These are phyloP conservation scores for Lecanoromycetidae sp. DNA, from an alignment of 2,329 filamentous ascomycete species.

Conservation along the genomic window DNA sequence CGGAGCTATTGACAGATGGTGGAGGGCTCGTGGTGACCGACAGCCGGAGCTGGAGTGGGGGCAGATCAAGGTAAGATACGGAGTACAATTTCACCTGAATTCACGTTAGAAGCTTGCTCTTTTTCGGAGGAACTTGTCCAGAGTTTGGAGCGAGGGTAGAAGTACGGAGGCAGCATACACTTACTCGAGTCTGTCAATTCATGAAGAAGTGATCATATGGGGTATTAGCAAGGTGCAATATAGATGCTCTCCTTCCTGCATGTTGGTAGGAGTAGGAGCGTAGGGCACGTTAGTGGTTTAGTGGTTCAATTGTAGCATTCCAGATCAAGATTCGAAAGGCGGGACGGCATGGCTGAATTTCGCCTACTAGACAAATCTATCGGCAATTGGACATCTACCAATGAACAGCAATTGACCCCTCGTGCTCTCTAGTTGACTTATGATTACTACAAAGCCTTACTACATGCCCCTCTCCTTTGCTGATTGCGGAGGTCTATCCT, in stretches of 20 bases:
- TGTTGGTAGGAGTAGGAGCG: no score
- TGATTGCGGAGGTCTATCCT: no score
- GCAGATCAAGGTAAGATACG: no score
- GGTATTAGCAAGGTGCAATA: conserved; percentile 3
- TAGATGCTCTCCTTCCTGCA: conserved; percentile 2
- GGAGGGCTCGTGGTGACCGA: no score
- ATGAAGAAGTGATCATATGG: background rate
- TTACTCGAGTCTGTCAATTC: background rate
- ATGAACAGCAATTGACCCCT: no score
- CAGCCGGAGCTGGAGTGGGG: no score
- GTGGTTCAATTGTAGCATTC: conserved; percentile 3
- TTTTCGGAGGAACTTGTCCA: background rate
- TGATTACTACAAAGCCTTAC: no score
- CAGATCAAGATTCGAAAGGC: conserved; percentile 11
- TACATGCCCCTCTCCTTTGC: no score
- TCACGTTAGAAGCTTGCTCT: no score
- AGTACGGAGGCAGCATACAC: background rate
- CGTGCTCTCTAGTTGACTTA: no score
- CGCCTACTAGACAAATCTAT: conserved; percentile 1
- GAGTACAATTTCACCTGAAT: no score
- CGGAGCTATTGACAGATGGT: no score
- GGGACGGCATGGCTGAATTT: conserved; percentile 7
- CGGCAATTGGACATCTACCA: conserved; percentile 2
- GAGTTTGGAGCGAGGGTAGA: background rate
- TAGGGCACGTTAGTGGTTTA: background rate